Evolutionary conservation across 805 yeast genomes (phyloP).

Genomic region (Clavispora carvajalis): DNA sequence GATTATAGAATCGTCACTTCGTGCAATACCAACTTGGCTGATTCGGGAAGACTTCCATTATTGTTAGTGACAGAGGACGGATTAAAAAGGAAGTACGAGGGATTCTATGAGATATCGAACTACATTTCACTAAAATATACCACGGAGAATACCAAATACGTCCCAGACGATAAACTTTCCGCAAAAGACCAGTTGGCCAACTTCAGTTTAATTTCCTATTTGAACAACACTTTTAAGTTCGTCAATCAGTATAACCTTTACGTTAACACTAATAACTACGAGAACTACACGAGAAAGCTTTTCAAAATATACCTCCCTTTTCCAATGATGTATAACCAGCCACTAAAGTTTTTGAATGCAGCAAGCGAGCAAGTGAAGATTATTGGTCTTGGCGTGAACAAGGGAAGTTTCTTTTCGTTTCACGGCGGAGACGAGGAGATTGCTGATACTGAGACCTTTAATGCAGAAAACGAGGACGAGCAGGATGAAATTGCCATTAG

Average conservation of each 20-base stretch:
- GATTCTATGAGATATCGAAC: constrained; percentile 34
- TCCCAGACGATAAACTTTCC: constrained; percentile 8
- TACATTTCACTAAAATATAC: constrained; percentile 20
- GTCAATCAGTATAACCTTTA: constrained; percentile 55
- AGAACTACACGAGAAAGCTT: constrained; percentile 49
- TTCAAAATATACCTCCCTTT: constrained; percentile 55
- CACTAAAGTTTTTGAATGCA: constrained; percentile 38
- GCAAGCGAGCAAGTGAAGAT: constrained; percentile 31
- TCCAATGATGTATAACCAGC: constrained; percentile 72
- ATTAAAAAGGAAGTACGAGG: constrained; percentile 26
- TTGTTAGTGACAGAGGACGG: constrained; percentile 21
- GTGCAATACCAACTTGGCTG: constrained; percentile 52
- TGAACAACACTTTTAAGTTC: constrained; percentile 37
- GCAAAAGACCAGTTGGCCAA: constrained; percentile 31
- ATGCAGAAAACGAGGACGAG: constrained; percentile 16
- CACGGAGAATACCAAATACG: constrained; percentile 7
- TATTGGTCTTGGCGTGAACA: constrained; percentile 25
- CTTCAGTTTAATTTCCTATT: constrained; percentile 39
- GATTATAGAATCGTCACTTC: constrained; percentile 43
- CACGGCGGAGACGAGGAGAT: constrained; percentile 10
- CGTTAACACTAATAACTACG: constrained; percentile 54
- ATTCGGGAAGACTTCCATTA: constrained; percentile 46
- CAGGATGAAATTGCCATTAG: constrained; percentile 26
- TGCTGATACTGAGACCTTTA: constrained; percentile 27
- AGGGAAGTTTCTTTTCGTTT: constrained; percentile 27